Percentiles rank a stretch among this genome's conserved stretches.
Conservation (phyloP, 345 rosid genomes). For the Aegle marmelos region DNA sequence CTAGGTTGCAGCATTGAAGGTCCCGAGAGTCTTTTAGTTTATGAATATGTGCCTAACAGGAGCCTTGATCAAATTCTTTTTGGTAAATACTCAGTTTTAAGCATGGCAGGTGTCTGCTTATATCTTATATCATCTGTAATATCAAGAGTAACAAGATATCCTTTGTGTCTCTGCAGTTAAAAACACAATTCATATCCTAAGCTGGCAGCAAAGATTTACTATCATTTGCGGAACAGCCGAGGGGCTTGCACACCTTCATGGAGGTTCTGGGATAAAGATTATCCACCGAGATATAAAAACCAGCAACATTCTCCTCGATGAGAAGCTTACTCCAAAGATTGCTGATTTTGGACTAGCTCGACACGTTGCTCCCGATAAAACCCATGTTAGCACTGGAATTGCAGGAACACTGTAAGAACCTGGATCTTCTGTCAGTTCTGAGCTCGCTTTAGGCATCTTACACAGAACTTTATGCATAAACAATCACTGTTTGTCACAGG, state of each 20-base stretch:
- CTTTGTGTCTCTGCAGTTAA: slow-evolving; percentile 38
- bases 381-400: slow-evolving; percentile 61
- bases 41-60: slow-evolving; percentile 71
- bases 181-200: slow-evolving; percentile 40
- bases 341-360: slow-evolving; percentile 86
- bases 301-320: slow-evolving; percentile 76
- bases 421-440: not conserved
- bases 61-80: slow-evolving; percentile 78
- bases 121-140: not conserved
- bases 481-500: slow-evolving; percentile 20
- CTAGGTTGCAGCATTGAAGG: slow-evolving; percentile 91
- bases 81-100: slow-evolving; percentile 21
- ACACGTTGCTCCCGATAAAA: slow-evolving; percentile 37
- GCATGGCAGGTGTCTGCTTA: not conserved
- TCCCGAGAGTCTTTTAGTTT: slow-evolving; percentile 78
- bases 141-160: not conserved
- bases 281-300: slow-evolving; percentile 85
- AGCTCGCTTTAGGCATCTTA: not conserved
- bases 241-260: slow-evolving; percentile 75
- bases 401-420: slow-evolving; percentile 79
- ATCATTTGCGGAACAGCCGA: slow-evolving; percentile 72
- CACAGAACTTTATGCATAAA: not conserved
- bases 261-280: slow-evolving; percentile 54
- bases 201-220: slow-evolving; percentile 58
- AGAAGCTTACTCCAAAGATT: slow-evolving; percentile 61